phyloP scores from a whole-genome alignment of 345 rosid species.

The Syzygium oleosum region DNA sequence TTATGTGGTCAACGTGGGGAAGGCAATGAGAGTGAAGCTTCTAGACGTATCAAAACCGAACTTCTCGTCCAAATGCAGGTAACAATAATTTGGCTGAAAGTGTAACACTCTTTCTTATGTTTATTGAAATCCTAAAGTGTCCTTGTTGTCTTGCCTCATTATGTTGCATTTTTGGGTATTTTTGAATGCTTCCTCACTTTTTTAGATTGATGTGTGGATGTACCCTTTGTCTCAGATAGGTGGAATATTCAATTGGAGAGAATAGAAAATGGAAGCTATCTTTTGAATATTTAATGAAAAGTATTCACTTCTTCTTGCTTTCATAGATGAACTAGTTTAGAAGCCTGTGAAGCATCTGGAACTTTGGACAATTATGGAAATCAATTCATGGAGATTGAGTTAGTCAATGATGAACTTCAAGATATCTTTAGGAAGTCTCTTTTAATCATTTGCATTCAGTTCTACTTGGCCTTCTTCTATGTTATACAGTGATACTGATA shows the following conservation, averaged over 20 bases:
- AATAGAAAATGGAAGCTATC: not conserved
- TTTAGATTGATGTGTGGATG: not conserved
- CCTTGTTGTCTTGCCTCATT: not conserved
- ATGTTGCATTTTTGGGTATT: not conserved
- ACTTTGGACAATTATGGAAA: not conserved
- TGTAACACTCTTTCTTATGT: not conserved
- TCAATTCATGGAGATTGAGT: not conserved
- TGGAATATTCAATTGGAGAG: not conserved
- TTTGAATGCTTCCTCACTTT: not conserved
- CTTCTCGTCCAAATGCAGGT: constrained; percentile 99
- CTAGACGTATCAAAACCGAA: constrained; percentile 93
- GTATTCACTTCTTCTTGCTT: not conserved
- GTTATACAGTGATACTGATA: not conserved
- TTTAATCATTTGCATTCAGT: not conserved
- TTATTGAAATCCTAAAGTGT: not conserved
- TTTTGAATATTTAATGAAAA: not conserved
- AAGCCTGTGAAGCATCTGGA: not conserved
- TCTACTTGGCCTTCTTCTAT: not conserved
- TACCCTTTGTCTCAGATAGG: not conserved
- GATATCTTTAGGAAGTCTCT: not conserved
- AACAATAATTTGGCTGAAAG: not conserved
- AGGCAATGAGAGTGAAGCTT: constrained; percentile 96
- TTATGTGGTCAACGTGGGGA: constrained; percentile 91
- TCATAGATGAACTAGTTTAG: not conserved
- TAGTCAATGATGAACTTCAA: not conserved